Percentiles rank a stretch among this genome's conserved stretches.
phyloP scores from a whole-genome alignment of 2,329 filamentous ascomycete genomes.

The Pyrenochaeta sp. region DNA sequence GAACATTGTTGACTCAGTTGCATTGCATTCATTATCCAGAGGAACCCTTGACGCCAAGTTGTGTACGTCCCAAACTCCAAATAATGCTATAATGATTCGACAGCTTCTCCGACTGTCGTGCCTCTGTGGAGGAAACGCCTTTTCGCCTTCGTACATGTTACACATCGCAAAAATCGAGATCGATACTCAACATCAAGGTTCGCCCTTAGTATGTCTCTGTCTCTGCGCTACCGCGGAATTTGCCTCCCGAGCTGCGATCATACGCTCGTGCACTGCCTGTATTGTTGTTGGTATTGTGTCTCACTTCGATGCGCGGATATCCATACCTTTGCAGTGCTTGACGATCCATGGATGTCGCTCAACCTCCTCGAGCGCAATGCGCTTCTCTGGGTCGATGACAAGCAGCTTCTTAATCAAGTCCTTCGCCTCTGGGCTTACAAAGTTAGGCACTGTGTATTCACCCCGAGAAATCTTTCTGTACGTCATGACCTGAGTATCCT shows the following conservation, averaged over 20 bases:
- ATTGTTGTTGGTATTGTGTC: neutral
- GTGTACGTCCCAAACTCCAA: slow-evolving; percentile 12
- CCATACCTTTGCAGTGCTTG: slow-evolving; percentile 76
- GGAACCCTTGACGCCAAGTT: slow-evolving; percentile 12
- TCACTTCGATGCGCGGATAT: too few relatives aligned
- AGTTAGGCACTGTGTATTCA: slow-evolving; percentile 91
- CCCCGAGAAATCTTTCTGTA: slow-evolving; percentile 85
- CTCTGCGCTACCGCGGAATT: slow-evolving; percentile 37
- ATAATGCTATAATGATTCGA: slow-evolving; percentile 11
- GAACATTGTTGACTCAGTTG: slow-evolving; percentile 7
- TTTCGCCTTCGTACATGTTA: slow-evolving; percentile 20
- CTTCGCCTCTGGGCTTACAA: slow-evolving; percentile 86
- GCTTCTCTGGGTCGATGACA: slow-evolving; percentile 91
- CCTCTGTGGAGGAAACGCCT: too few relatives aligned
- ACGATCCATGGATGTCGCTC: slow-evolving; percentile 94
- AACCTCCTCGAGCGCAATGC: slow-evolving; percentile 87
- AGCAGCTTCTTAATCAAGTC: slow-evolving; percentile 90
- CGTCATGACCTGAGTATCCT: slow-evolving; percentile 94
- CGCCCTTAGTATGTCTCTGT: slow-evolving; percentile 23
- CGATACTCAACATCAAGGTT: slow-evolving; percentile 4
- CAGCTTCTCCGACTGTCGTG: slow-evolving; percentile 1
- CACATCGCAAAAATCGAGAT: slow-evolving; percentile 18
- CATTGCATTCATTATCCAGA: slow-evolving; percentile 22
- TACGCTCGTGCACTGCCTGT: slow-evolving; percentile 40
- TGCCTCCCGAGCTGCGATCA: slow-evolving; percentile 37